These are phyloP conservation scores for Epithele typhae DNA, from an alignment of 768 basidiomycete genomes.

Conservation along the genomic window DNA sequence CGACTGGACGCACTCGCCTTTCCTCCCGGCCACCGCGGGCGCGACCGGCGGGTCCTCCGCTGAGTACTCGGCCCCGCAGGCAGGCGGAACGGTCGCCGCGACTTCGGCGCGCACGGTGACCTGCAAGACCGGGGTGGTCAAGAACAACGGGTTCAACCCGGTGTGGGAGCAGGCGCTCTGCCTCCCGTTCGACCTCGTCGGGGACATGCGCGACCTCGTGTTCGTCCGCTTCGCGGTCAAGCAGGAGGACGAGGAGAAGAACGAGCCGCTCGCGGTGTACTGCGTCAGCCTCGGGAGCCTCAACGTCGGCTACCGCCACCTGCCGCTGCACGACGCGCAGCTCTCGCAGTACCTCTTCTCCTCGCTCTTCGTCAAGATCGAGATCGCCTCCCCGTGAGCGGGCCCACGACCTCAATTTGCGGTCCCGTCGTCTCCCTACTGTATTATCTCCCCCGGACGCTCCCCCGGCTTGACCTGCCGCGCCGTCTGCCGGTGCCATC, in stretches of 20 bases:
- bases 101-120: conserved; percentile 43
- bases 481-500: no score
- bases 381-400: conserved; percentile 35
- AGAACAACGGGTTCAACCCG: conserved; percentile 93
- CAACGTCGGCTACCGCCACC: conserved; percentile 79
- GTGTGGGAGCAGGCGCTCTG: conserved; percentile 70
- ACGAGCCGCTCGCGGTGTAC: conserved; percentile 68
- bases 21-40: background rate
- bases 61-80: background rate
- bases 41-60: no score
- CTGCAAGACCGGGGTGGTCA: conserved; percentile 57
- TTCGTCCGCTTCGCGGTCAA: conserved; percentile 79
- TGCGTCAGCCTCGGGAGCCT: conserved; percentile 69
- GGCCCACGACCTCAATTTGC: no score
- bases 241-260: conserved; percentile 58
- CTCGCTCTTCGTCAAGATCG: conserved; percentile 79
- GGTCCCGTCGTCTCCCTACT: no score
- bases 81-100: conserved; percentile 22
- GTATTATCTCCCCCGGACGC: no score
- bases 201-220: conserved; percentile 75
- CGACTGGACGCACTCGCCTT: conserved; percentile 47
- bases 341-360: conserved; percentile 89
- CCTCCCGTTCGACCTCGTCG: conserved; percentile 73
- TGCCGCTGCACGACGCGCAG: conserved; percentile 86
- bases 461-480: no score